Conservation (phyloP, 371 early-diverging fungal genomes). For the Apophysomyces trapeziformis region DNA sequence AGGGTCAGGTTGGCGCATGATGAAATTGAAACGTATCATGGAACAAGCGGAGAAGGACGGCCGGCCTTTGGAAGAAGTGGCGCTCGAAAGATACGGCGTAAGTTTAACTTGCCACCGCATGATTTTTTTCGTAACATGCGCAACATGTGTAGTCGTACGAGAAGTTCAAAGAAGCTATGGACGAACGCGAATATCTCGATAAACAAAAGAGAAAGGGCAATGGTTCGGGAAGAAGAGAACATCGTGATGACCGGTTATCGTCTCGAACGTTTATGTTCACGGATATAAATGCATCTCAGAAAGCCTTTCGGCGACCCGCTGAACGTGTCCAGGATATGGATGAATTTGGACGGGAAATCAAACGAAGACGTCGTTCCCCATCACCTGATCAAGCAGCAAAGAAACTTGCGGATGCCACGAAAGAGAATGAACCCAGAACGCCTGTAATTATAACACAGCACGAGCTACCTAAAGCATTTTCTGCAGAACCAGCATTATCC, state of each 20-base stretch:
- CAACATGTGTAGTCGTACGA: slow-evolving; percentile 55
- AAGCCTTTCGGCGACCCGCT: slow-evolving; percentile 30
- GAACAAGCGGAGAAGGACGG: slow-evolving; percentile 77
- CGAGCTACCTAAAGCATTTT: slow-evolving; percentile 22
- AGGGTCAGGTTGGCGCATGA: slow-evolving; percentile 85
- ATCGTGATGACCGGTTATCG: slow-evolving; percentile 12
- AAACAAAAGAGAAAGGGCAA: slow-evolving; percentile 28
- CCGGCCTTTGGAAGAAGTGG: slow-evolving; percentile 67
- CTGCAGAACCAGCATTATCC: slow-evolving; percentile 39
- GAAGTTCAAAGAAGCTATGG: slow-evolving; percentile 69
- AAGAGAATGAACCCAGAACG: slow-evolving; percentile 15
- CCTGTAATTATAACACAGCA: slow-evolving; percentile 35
- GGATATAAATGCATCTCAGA: slow-evolving; percentile 23
- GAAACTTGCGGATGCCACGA: slow-evolving; percentile 31
- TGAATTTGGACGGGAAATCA: slow-evolving; percentile 43
- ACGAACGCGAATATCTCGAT: slow-evolving; percentile 72
- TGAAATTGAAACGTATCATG: slow-evolving; percentile 71
- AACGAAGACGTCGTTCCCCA: slow-evolving; percentile 22
- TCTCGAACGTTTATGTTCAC: slow-evolving; percentile 41
- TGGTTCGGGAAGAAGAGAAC: slow-evolving; percentile 10
- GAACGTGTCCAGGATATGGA: slow-evolving; percentile 26
- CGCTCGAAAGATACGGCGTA: slow-evolving; percentile 74
- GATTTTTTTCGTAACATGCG: background rate
- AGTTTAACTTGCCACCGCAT: slow-evolving; percentile 10
- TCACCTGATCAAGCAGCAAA: slow-evolving; percentile 14